Evolutionary conservation across 164 flowering plant species (phyloP).

Genomic region (Vitis rupestris): DNA sequence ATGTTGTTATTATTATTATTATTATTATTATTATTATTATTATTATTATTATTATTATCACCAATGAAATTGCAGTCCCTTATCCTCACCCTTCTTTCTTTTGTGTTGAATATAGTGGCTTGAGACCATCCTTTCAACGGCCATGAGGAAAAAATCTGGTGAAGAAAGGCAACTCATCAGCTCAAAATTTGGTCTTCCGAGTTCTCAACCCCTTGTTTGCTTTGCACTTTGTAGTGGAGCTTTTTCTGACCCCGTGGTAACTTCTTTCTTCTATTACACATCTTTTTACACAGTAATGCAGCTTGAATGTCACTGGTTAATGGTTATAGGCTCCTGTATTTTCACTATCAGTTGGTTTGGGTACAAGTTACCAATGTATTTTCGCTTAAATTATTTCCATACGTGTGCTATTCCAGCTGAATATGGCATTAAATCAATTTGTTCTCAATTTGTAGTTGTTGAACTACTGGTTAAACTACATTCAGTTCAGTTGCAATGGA

Average conservation of each 20-base stretch:
- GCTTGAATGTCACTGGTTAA: neutral
- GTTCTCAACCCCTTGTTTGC: constrained; percentile 53
- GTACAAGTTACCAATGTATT: neutral
- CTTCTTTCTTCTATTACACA: neutral
- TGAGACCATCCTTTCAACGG: constrained; percentile 71
- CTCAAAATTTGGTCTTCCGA: constrained; percentile 52
- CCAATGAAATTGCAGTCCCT: neutral
- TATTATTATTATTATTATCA: neutral
- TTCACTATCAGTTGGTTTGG: neutral
- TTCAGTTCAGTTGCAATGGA: neutral
- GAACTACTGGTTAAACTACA: neutral
- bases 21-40: neutral
- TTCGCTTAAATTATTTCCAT: neutral
- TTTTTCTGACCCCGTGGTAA: constrained; percentile 84
- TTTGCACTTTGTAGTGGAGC: constrained; percentile 87
- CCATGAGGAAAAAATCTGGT: constrained; percentile 68
- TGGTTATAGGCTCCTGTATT: neutral
- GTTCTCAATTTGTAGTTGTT: neutral
- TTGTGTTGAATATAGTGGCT: constrained; percentile 59
- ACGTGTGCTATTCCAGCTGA: neutral
- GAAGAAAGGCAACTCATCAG: constrained; percentile 58
- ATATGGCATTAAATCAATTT: neutral
- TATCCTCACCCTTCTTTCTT: neutral
- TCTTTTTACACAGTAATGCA: neutral
- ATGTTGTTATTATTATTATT: neutral